Evolutionary conservation across 2,329 filamentous ascomycete species (phyloP).

Genomic region (Myriosclerotinia scirpicola): DNA sequence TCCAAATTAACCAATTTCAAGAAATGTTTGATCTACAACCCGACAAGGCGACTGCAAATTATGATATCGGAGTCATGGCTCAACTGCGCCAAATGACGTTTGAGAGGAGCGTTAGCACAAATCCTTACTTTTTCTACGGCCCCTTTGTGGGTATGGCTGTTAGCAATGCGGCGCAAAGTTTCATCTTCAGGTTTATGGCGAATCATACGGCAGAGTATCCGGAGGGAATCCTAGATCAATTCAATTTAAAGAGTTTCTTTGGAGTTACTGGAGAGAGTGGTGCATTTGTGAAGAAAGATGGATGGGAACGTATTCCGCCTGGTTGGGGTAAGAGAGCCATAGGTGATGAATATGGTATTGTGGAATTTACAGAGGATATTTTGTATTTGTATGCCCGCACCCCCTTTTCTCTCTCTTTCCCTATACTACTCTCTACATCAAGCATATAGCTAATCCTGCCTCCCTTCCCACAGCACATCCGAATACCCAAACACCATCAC

Average conservation of each 20-base stretch:
- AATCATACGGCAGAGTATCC: conserved; percentile 13
- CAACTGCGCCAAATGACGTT: conserved; percentile 48
- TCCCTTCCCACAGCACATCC: conserved; percentile 32
- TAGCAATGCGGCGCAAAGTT: conserved; percentile 13
- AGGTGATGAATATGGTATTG: conserved; percentile 45
- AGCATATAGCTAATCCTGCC: neutral
- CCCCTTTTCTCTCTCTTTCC: too few relatives aligned
- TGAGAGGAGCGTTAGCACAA: conserved; percentile 35
- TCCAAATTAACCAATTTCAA: conserved; percentile 45
- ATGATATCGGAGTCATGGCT: conserved; percentile 46
- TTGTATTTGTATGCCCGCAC: conserved; percentile 38
- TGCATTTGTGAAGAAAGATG: conserved; percentile 4
- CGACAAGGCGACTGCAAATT: conserved; percentile 41
- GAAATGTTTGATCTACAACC: conserved; percentile 47
- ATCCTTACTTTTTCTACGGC: conserved; percentile 54
- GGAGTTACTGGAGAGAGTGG: conserved; percentile 24
- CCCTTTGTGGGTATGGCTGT: conserved; percentile 15
- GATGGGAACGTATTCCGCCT: conserved; percentile 33
- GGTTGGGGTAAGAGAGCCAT: conserved; percentile 37
- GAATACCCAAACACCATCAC: conserved; percentile 45
- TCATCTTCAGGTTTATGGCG: conserved; percentile 12
- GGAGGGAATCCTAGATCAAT: conserved; percentile 41
- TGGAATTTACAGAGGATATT: conserved; percentile 44
- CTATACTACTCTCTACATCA: accelerated
- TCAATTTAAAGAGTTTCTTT: conserved; percentile 33